Evolutionary conservation across 345 rosid genomes (phyloP).

Genomic region (Eucalyptus regnans): DNA sequence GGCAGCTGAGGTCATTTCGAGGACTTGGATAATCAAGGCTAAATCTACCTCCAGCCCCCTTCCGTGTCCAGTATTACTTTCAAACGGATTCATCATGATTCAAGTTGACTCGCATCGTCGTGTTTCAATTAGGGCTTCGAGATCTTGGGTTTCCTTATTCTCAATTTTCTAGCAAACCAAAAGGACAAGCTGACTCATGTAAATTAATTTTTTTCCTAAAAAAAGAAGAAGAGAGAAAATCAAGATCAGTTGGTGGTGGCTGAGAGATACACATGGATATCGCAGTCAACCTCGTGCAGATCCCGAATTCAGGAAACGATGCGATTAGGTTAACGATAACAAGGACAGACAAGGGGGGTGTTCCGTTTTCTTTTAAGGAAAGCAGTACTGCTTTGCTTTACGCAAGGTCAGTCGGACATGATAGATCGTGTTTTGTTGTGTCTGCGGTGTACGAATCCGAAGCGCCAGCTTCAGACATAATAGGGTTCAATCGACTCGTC

Average conservation of each 20-base stretch:
- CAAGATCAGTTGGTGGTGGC: background rate
- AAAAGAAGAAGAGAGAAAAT: background rate
- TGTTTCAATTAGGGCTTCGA: background rate
- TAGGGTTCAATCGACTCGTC: background rate
- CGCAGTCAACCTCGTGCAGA: background rate
- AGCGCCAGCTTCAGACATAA: background rate
- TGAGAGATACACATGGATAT: background rate
- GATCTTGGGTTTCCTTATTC: background rate
- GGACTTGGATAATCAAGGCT: background rate
- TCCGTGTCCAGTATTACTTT: background rate
- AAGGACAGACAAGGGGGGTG: background rate
- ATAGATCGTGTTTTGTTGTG: background rate
- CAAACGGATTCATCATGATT: background rate
- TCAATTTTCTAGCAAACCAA: background rate
- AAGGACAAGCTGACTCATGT: background rate
- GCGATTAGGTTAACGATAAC: background rate
- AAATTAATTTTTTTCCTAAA: background rate
- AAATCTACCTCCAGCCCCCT: background rate
- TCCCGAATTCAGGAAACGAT: background rate
- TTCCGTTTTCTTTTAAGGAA: background rate
- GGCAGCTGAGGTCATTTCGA: background rate
- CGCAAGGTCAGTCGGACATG: background rate
- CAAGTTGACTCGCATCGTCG: background rate
- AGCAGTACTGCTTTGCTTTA: background rate
- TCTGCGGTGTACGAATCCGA: background rate